Base-by-base conservation (phyloP, 2,329 filamentous ascomycete genomes). In the Sclerotinia nivalis region DNA sequence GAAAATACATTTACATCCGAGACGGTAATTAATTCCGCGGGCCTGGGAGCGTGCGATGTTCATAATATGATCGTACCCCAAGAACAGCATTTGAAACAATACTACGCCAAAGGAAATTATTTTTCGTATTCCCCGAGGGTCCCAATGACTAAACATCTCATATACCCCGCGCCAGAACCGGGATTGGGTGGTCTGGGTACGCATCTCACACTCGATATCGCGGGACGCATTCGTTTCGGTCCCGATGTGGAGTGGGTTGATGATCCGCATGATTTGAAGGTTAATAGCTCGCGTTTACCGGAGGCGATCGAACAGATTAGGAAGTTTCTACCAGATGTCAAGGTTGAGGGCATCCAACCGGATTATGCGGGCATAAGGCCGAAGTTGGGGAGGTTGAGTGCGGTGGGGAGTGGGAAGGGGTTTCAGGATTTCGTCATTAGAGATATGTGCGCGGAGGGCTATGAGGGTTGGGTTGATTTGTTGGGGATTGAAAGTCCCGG, bases 181-280 rank as follows among this genome's bases (percentile, higher is more conserved):
- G 94, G 94, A 2, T 87, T 90, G 31, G 94, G 88, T 66, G 95
- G 96, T 0, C 83, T 99, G 0, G 96, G 96, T 61, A 98, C 96
- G 0, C 96, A 99, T 80, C 84, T 99, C 25, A 99, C 96, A 0
- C 86, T 98, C 70, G 96, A 99, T 79, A 86, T 98, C 81, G 86
- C 84, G 0, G 94, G 95, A 0, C 88, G 92, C 0, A 86, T 98
- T 56, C 90, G 93, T 50, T 99, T 99, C 80, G 96, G 96, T 0
- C 96, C 96, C 0, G 96, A 99, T 78, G 91, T 97, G 20, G 93
- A 98, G 79, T 98, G 96, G 96, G 90, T 97, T 0, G 86, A 90
- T 62, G 82, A 84, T 1, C 88, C 93, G 0, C 80, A 82, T 12
- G 88, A 97, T 76, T 83, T 97, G n/a, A 83, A 84, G 1, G 90